Evolutionary conservation across 2,329 filamentous ascomycete species (phyloP), one percentile per base, ranked within the genome.

Genomic region (Penicillium glabrum): DNA sequence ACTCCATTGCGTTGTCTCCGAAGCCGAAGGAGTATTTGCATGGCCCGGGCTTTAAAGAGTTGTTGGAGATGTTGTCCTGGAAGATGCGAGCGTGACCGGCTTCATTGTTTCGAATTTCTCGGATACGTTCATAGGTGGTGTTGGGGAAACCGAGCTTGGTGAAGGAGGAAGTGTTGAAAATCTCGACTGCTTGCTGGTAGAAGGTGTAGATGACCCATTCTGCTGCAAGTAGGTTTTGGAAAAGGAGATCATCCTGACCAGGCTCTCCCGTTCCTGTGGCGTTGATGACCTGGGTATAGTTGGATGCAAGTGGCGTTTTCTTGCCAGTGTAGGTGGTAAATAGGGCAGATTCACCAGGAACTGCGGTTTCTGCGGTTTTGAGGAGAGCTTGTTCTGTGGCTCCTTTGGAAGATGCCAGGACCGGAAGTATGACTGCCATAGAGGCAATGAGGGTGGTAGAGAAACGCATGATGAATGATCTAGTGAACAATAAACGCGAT

Each of bases 151-250:
- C 74, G 11, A 71, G 48, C 1, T 62, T 55, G 0, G 67, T 71
- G 59, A 80, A 79, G 10, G 64, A 58, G 2, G 67, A 61, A 14
- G 54, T 46, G 41, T 74, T 77, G 69, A 79, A 80, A 2, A 57
- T 56, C 52, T 79, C 76, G 0, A 79, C 73, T 9, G 65, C 74
- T 57, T 73, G 67, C 55, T 79, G 71, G 64, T 80, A 80, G 64
- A 80, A 79, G 39, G 62, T 64, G 64, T 72, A 80, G 60, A 80
- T 77, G 23, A 72, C 64, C 78, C 77, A 80, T 64, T 80, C 78
- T 16, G 77, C 77, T 24, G 67, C 64, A 1, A 79, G 69, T 3
- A 80, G 69, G 56, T 79, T 80, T 62, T 80, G 78, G 63, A 73
- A 79, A 13, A 79, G 70, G 10, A 72, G 57, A 53, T 80, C 77